A percentile compares a stretch with the other conserved stretches of the same genome.
Evolutionary conservation across 768 basidiomycete genomes (phyloP).

Genomic region (Pisolithus orientalis): DNA sequence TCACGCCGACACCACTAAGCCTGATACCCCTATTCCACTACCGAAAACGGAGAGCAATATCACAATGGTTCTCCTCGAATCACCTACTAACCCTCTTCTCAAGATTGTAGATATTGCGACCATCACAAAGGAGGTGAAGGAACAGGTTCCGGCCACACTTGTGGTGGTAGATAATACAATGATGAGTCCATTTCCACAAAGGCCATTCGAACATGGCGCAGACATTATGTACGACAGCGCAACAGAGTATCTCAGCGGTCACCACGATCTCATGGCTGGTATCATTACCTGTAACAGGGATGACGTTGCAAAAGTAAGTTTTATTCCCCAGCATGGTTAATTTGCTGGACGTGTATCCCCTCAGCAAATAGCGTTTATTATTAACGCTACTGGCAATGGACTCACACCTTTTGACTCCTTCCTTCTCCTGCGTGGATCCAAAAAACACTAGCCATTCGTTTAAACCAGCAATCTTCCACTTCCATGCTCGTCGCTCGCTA

Average conservation of each 20-base stretch:
- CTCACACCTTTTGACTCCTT: constrained; percentile 95
- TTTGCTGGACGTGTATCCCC: constrained; percentile 2
- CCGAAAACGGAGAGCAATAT: constrained; percentile 65
- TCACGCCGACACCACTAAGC: constrained; percentile 89
- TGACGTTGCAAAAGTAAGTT: constrained; percentile 72
- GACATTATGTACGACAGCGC: constrained; percentile 98
- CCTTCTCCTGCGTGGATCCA: constrained; percentile 90
- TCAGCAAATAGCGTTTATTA: constrained; percentile 82
- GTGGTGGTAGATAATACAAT: constrained; percentile 97
- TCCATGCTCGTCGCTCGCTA: constrained; percentile 82
- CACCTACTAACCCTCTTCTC: constrained; percentile 93
- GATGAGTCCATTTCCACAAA: constrained; percentile 98
- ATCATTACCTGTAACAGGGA: constrained; percentile 89
- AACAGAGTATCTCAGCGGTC: constrained; percentile 96
- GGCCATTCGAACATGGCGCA: constrained; percentile 92
- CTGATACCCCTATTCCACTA: constrained; percentile 52
- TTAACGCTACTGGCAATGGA: constrained; percentile 92
- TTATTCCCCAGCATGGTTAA: background rate
- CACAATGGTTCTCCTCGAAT: constrained; percentile 94
- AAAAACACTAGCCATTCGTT: constrained; percentile 93
- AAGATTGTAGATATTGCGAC: constrained; percentile 87
- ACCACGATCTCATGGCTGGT: constrained; percentile 99
- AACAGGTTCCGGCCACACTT: constrained; percentile 70
- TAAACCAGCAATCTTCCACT: constrained; percentile 88
- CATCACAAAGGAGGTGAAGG: constrained; percentile 81